Conservation (phyloP, 192 early-diverging fungal genomes). For the Backusella australiensis region DNA sequence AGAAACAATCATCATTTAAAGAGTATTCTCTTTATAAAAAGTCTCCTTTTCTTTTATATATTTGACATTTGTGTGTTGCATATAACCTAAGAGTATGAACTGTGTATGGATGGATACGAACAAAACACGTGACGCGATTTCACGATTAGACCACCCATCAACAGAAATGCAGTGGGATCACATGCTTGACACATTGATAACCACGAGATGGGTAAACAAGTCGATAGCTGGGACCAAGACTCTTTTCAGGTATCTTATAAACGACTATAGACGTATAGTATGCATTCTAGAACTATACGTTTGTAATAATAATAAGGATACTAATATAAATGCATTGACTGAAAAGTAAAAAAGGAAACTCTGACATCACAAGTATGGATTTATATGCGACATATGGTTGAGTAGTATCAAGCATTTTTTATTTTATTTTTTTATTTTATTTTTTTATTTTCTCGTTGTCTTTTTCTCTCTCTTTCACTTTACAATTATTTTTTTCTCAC, state of each 20-base stretch:
- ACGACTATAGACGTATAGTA: neutral
- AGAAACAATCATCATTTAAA: no score
- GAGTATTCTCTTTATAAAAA: no score
- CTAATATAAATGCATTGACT: neutral
- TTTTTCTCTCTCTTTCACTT: neutral
- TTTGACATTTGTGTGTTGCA: no score
- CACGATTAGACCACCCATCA: no score
- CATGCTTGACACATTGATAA: neutral
- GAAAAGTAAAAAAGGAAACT: neutral
- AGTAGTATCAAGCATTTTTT: neutral
- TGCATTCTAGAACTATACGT: neutral
- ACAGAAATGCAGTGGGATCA: neutral
- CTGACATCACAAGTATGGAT: neutral
- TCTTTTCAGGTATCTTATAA: neutral
- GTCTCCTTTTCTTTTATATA: no score
- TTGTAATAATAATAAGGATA: neutral
- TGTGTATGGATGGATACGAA: no score
- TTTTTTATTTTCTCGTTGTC: neutral
- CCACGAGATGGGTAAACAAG: neutral
- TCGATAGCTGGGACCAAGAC: neutral
- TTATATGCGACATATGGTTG: neutral
- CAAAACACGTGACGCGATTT: no score
- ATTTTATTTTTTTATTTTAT: neutral
- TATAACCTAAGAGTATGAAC: no score
- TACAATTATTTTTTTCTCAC: neutral